Base-by-base conservation (phyloP, 2,329 filamentous ascomycete genomes). In the Phialophora verrucosa region DNA sequence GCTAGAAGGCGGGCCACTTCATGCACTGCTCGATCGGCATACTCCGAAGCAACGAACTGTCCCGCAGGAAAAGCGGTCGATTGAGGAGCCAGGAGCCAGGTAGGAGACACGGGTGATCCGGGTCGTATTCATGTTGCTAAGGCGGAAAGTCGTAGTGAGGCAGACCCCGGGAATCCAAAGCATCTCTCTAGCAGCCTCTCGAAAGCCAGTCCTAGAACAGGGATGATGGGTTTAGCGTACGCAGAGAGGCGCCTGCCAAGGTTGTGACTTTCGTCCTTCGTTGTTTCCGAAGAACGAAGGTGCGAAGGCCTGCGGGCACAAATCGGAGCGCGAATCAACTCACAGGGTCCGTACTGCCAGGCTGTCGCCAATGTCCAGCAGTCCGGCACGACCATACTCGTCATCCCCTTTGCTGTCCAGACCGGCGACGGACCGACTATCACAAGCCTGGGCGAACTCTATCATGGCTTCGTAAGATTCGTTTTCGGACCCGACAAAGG, bases 401-500 rank as follows among this genome's bases (percentile, higher is more conserved):
- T 31, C 35, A 12, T 66, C 51, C 14, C 6, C 42, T n/a, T 60
- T 20, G 14, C 53, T 42, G 27, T 69, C 55, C 6, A 64, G 49
- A 27, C 32, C 25, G n/a, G 29, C 44, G 3, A 69, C 58, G 14
- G 53, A 35, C 2, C 25, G 38, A 17, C 57, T 50, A 31, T 64
- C 62, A 35, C 67, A 67, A 17, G 64, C 60, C 29, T 62, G 59
- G 20, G 35, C 57, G 47, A 69, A 65, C 35, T 69, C 67, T 32
- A 59, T 64, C 25, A 63, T 51, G 4, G 67, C 67, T 60, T 69
- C 67, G 50, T 60, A 59, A 7, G 64, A 49, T 47, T 69, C 67
- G 44, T 62, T 66, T 25, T 62, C 61, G 5, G 61, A 54, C 8
- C 67, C 67, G 12, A 69, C 32, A 31, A 69, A 69, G 0, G 82